Percentiles rank a stretch among this genome's conserved stretches.
Conservation (phyloP, 192 early-diverging fungal genomes). For the Backusella macrospora region DNA sequence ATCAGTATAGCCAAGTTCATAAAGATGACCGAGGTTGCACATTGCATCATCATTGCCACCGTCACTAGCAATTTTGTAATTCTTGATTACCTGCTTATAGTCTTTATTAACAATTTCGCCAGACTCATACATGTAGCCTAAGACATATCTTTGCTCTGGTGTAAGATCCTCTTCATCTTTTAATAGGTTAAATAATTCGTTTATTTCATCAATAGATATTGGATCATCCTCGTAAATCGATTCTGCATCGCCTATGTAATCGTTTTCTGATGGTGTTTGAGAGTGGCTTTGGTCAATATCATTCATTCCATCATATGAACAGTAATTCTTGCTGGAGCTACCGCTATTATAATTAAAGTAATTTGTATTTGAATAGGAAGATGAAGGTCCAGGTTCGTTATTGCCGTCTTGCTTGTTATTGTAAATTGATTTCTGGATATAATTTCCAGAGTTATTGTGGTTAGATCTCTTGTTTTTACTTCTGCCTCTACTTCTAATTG, state of each 20-base stretch:
- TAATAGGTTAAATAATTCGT: not conserved
- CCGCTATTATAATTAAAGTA: not conserved
- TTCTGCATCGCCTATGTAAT: not conserved
- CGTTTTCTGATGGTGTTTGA: not conserved
- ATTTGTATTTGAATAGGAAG: not conserved
- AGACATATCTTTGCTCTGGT: not conserved
- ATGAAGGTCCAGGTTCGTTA: not conserved
- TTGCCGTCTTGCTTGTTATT: not conserved
- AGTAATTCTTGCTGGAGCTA: not conserved
- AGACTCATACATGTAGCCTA: not conserved
- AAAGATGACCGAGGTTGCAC: not conserved
- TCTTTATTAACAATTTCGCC: not conserved
- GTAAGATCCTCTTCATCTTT: not conserved
- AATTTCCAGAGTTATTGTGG: not conserved
- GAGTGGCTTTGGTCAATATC: not conserved
- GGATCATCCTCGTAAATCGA: not conserved
- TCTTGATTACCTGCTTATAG: not conserved
- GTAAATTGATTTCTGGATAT: not conserved
- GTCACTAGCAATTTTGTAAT: slow-evolving; percentile 3
- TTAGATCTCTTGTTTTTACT: not conserved
- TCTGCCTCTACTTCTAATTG: not conserved
- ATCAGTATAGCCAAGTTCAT: not conserved
- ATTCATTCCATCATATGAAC: not conserved
- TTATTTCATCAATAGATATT: not conserved
- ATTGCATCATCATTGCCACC: not conserved